Evolutionary conservation across 116 monocot species (phyloP).

Genomic region (Posidonia oceanica): DNA sequence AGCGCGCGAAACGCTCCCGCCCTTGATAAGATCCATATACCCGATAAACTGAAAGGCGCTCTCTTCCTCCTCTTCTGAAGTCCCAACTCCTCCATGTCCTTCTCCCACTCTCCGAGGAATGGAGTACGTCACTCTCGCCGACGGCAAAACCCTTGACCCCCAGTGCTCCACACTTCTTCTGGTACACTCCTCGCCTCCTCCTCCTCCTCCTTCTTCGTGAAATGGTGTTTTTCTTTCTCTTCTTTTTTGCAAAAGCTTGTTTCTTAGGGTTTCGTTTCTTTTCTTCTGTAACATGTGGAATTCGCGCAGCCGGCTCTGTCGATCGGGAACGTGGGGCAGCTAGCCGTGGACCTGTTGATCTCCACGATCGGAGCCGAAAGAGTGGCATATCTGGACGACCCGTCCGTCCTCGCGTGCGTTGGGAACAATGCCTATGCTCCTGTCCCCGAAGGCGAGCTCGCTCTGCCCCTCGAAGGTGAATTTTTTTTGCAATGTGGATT

Average conservation of each 20-base stretch:
- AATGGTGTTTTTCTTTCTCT: conserved; percentile 1
- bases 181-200: conserved; percentile 22
- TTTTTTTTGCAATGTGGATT: neutral
- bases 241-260: neutral
- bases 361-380: conserved; percentile 43
- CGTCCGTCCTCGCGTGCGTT: conserved; percentile 79
- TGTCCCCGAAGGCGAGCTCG: conserved; percentile 49
- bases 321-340: conserved; percentile 93
- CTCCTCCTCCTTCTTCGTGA: neutral
- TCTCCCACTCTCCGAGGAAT: conserved; percentile 7
- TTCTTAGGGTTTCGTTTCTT: neutral
- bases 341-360: conserved; percentile 70
- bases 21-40: neutral
- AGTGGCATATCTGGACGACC: conserved; percentile 78
- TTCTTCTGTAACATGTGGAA: neutral
- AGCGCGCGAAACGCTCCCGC: no score
- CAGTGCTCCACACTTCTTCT: conserved; percentile 61
- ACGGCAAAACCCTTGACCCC: conserved; percentile 32
- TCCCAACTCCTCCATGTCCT: neutral
- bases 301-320: conserved; percentile 63
- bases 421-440: conserved; percentile 90
- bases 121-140: conserved; percentile 41
- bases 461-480: conserved; percentile 80
- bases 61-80: neutral
- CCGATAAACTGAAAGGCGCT: neutral